Conservation (phyloP, 176 grass and related monocot species). For the Bothriochloa decipiens region DNA sequence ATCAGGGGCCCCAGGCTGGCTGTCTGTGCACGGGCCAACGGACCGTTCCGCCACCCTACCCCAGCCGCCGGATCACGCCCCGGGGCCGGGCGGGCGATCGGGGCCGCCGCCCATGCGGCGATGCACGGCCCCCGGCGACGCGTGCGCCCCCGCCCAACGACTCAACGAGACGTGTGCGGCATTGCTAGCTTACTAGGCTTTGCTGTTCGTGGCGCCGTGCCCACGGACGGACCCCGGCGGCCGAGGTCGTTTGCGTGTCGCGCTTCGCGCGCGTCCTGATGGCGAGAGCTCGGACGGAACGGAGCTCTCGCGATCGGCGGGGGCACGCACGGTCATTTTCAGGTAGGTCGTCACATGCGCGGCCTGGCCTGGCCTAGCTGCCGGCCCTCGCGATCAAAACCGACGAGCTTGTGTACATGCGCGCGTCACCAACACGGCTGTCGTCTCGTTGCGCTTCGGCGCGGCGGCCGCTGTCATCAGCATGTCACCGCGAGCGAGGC, state of each 20-base stretch:
- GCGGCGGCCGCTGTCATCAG: neutral
- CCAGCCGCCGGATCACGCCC: neutral
- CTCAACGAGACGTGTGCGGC: neutral
- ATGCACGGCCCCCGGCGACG: neutral
- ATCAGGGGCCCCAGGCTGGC: neutral
- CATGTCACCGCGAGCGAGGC: neutral
- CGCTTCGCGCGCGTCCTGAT: neutral
- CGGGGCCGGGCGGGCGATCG: neutral
- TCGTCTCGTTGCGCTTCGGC: constrained; percentile 7
- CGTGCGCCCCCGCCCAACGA: neutral
- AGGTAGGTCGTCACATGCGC: constrained; percentile 38
- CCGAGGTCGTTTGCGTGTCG: constrained; percentile 42
- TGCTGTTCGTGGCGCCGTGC: neutral
- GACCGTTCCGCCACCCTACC: neutral
- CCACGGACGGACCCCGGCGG: accelerated
- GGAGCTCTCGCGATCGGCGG: neutral
- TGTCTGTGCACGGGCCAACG: constrained; percentile 14
- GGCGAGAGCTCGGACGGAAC: neutral
- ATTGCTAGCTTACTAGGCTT: neutral
- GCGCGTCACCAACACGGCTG: constrained; percentile 12
- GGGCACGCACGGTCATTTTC: constrained; percentile 39
- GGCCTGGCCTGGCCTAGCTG: neutral
- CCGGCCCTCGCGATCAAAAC: neutral
- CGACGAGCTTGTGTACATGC: neutral
- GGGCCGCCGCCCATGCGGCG: neutral